Base-by-base conservation (phyloP, 768 basidiomycete genomes). In the Basidioascus undulatus region DNA sequence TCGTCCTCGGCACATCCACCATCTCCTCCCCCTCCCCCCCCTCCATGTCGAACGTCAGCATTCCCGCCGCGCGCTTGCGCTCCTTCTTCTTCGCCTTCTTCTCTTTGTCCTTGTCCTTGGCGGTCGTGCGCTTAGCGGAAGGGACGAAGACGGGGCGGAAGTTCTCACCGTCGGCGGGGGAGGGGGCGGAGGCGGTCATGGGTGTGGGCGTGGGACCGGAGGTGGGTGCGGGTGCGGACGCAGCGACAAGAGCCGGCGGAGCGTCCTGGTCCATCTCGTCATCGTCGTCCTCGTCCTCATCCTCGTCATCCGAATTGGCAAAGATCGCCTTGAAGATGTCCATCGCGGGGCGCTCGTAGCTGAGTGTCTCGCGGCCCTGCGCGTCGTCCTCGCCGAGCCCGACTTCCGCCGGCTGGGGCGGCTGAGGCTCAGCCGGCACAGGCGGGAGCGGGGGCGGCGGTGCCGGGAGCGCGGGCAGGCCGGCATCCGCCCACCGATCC, bases 251-350 rank as follows among this genome's bases (percentile, higher is more conserved):
- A n/a, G 31, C 3, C 3, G 24, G 31, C 19, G 8, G 32, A 21
- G 33, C 48, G 47, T n/a, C 56, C 55, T 21, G 49, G 50, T 23
- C 55, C 52, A 12, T 56, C 51, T 40, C 49, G 35, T 38, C 52
- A 18, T 53, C 58, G 15, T 61, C 62, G 1, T 64, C 66, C 4
- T 83, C 81, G 3, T 73, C 73, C 8, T 73, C 78, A 15, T 72
- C 74, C 27, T 81, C 79, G 51, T 89, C 84, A 34, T 83, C 81
- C 45, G 83, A 82, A 58, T 80, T 84, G 10, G 84, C 87, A 55
- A 98, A 98, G 45, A 98, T 94, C 3, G 89, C 86, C 55, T 89
- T 92, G 66, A 96, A 98, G 33, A 96, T 72, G 52, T 84, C 78
- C 68, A 84, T 80, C 6, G 73, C 62, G 2, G 92, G 89, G 30